Evolutionary conservation across 2,329 filamentous ascomycete genomes (phyloP).

Genomic region (Macroventuria anomochaeta): DNA sequence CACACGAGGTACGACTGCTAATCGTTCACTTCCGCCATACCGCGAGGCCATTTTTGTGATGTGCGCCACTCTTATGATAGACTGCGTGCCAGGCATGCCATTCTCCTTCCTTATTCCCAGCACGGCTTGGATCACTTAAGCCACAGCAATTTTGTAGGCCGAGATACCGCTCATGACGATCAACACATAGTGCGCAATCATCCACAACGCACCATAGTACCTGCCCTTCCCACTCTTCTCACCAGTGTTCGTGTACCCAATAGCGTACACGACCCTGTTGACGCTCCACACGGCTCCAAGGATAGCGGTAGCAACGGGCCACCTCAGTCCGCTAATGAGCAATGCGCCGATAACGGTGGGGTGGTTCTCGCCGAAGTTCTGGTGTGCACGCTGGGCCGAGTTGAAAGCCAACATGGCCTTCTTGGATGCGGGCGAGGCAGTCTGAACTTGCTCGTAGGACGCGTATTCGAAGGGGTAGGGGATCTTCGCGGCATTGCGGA

Average conservation of each 20-base stretch:
- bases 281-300: constrained; percentile 60
- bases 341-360: constrained; percentile 58
- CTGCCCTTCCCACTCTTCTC: constrained; percentile 54
- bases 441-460: constrained; percentile 59
- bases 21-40: too few relatives aligned
- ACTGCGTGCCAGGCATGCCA: not conserved
- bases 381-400: constrained; percentile 53
- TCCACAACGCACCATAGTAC: constrained; percentile 46
- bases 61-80: too few relatives aligned
- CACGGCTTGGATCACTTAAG: not conserved
- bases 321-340: constrained; percentile 62
- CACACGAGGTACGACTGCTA: too few relatives aligned
- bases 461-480: constrained; percentile 67
- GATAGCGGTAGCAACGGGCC: constrained; percentile 56
- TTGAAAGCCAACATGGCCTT: constrained; percentile 57
- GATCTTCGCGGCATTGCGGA: constrained; percentile 61
- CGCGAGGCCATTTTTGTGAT: too few relatives aligned
- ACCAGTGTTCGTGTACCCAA: constrained; percentile 53
- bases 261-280: constrained; percentile 57
- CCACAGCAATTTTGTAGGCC: constrained; percentile 32
- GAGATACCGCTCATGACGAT: constrained; percentile 36
- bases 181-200: constrained; percentile 42
- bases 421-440: constrained; percentile 47
- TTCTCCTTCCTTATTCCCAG: not conserved
- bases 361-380: constrained; percentile 67